Evolutionary conservation across 2,329 filamentous ascomycete genomes (phyloP).

Genomic region (Helotiales sp.): DNA sequence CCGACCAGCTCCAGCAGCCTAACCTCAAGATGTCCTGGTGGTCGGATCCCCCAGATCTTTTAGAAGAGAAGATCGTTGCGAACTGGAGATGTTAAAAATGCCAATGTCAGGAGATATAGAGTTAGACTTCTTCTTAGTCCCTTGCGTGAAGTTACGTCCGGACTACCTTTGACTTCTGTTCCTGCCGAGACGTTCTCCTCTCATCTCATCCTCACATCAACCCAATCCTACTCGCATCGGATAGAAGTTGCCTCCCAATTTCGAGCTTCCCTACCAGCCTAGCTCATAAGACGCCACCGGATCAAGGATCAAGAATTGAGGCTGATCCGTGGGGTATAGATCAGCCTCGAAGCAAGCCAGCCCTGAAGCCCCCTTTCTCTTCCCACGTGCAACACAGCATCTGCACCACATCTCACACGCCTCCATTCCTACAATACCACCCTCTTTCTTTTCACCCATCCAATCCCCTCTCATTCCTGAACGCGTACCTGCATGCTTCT

Average conservation of each 20-base stretch:
- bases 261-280: background rate
- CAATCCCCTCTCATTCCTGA: slow-evolving; percentile 1
- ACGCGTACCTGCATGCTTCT: slow-evolving; percentile 14
- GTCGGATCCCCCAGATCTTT: background rate
- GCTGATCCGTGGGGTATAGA: background rate
- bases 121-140: background rate
- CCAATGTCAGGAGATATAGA: background rate
- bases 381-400: background rate
- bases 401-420: background rate
- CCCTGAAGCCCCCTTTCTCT: background rate
- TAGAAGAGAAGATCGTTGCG: background rate
- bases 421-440: background rate
- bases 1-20: background rate
- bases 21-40: slow-evolving; percentile 3
- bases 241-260: background rate
- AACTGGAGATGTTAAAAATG: background rate
- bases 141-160: background rate
- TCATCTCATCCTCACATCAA: background rate
- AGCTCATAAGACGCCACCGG: background rate
- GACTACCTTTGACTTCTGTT: background rate
- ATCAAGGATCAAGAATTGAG: background rate
- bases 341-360: background rate
- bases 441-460: background rate
- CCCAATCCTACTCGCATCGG: background rate
- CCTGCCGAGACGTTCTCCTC: background rate